Conservation (phyloP, 2,329 filamentous ascomycete genomes). For the Mycosphaerella sp. region DNA sequence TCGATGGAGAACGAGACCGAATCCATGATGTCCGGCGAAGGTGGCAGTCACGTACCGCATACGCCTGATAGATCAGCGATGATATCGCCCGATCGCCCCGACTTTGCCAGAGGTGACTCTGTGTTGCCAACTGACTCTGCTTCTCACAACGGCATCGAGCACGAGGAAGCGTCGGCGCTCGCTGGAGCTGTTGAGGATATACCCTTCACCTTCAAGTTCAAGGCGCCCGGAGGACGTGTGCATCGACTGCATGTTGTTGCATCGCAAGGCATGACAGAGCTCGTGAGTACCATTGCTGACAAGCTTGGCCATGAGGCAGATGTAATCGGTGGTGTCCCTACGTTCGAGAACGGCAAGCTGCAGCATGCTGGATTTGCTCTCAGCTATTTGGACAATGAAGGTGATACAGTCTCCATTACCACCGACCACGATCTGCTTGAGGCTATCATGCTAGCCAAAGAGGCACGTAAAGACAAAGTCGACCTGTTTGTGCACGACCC, state of each 20-base stretch:
- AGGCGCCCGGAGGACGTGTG: slow-evolving; percentile 88
- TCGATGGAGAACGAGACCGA: slow-evolving; percentile 93
- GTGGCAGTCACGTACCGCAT: slow-evolving; percentile 62
- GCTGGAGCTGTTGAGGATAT: slow-evolving; percentile 59
- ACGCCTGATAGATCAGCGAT: slow-evolving; percentile 63
- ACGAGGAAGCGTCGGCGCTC: slow-evolving; percentile 63
- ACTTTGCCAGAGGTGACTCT: slow-evolving; percentile 66
- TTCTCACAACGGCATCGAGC: slow-evolving; percentile 72
- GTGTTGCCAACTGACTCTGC: slow-evolving; percentile 91
- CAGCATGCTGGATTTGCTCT: slow-evolving; percentile 76
- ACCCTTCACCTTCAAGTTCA: slow-evolving; percentile 98
- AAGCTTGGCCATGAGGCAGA: slow-evolving; percentile 85
- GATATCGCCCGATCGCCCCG: slow-evolving; percentile 71
- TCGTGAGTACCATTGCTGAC: slow-evolving; percentile 68
- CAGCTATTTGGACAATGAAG: slow-evolving; percentile 94
- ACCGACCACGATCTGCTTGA: slow-evolving; percentile 90
- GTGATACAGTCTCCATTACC: slow-evolving; percentile 93
- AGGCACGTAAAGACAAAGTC: slow-evolving; percentile 78
- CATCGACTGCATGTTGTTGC: slow-evolving; percentile 83
- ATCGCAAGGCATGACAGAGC: slow-evolving; percentile 69
- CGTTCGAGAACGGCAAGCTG: slow-evolving; percentile 71
- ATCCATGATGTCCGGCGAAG: slow-evolving; percentile 90
- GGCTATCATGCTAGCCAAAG: slow-evolving; percentile 76
- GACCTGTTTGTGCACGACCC: slow-evolving; percentile 96
- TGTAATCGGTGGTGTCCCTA: slow-evolving; percentile 72